Base-by-base conservation (phyloP, 2,329 filamentous ascomycete genomes). In the Fusarium stilboides region DNA sequence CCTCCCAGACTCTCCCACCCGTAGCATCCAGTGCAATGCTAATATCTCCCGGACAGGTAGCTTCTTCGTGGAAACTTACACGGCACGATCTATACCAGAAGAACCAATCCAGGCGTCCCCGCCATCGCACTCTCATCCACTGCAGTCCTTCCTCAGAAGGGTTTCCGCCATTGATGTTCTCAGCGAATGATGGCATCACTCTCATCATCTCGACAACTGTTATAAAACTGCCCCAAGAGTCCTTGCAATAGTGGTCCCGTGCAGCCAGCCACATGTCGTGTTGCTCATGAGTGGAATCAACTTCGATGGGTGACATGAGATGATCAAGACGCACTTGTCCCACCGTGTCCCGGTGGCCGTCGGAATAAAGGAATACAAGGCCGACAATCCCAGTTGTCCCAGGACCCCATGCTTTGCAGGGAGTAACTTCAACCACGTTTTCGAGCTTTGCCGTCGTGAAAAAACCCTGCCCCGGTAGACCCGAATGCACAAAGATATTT, bases 251-350 rank as follows among this genome's bases (percentile, higher is more conserved):
- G 17, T 49, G 8, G 1, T 8, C 3, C 26, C 45, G 42, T 1
- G 17, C n/a, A 2, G 39, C 52, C 12, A 65, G 37, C 62, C 60
- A 64, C 52, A 65, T 64, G 9, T 64, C 62, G 10, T 31, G 28
- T 3, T 31, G 28, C 10, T 31, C 28, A 31, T 31, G 10, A 31
- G 7, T 19, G 3, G 34, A 40, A 3, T 51, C 36, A 22, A 47
- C 34, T 14, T 31, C 8, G 12, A 52, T 17, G 4, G 46, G 51
- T 4, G 31, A 8, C 14, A 68, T 24, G 4, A 68, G 51, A 17
- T 53, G 43, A 28, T 67, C 57, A 17, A 64, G 37, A 13, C 64
- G 46, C 6, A 64, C 24, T 12, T 63, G 59, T 40, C 63, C 64
- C n/a, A 64, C 39, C 5, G 47, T 44, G 8, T 68, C 63, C 13